Evolutionary conservation across 169 alveolate genomes (phyloP), one percentile per base, ranked within the genome.

Genomic region (Theileria annulata): DNA sequence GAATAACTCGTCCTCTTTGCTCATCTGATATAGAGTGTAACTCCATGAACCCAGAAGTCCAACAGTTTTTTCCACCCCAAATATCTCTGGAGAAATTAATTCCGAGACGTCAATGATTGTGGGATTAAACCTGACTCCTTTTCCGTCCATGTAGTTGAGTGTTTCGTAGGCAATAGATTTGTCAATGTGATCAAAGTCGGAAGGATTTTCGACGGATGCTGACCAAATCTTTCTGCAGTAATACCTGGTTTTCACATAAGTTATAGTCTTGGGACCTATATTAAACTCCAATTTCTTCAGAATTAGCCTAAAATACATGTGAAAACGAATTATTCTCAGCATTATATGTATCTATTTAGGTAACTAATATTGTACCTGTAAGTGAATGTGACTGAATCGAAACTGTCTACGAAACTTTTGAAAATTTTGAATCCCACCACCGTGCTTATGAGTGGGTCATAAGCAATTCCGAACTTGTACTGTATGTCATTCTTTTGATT

Each of bases 391-490:
- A 62, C 71, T 62, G 37, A 15, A 30, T 21, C 71, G 48, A 62
- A 62, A 3, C 37, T 21, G 0, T 15, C 37, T 37, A 62, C 37
- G 8, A 62, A 30, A 19, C 37, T 21, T 10, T 30, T 21, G 31
- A 62, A 62, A 31, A 62, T 23, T 10, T 62, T 62, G 48, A 28
- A 62, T 30, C 71, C 71, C 6, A 62, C 48, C 71, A 62, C 48
- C 13, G 13, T 30, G 23, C 4, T 17, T 30, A 37, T 62, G 51
- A 37, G 21, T 23, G 71, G 23, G 12, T 62, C 71, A 30, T 62
- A 62, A 3, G 71, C 71, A 8, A 15, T 62, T n/a, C 71, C 71
- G 49, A 62, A 27, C 25, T 62, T 62, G 42, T 62, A 62, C 31
- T 15, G 42, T 58, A 58, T 58, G 30, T 28, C 67, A 25, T 28